A percentile compares a stretch with the other conserved stretches of the same genome.
phyloP scores from a whole-genome alignment of 164 flowering plant species.

The Sedum album region DNA sequence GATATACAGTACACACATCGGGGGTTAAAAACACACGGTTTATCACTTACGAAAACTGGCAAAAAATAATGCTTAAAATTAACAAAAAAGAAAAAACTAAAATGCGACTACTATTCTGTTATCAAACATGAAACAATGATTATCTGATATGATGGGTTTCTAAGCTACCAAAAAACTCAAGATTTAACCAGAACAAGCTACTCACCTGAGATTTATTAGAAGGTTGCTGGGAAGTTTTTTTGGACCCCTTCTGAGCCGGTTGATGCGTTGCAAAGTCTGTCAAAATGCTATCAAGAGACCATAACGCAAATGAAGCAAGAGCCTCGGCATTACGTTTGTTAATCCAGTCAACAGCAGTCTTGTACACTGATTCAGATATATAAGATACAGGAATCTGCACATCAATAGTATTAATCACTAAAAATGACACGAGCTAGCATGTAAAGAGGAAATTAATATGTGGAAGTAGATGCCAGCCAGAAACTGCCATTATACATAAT shows the following conservation, averaged over 20 bases:
- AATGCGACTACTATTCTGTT: too few relatives aligned
- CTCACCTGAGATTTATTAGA: slow-evolving; percentile 74
- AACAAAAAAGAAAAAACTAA: too few relatives aligned
- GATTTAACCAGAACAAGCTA: not conserved
- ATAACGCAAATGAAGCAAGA: slow-evolving; percentile 55
- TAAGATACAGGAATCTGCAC: slow-evolving; percentile 65
- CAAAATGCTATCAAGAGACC: slow-evolving; percentile 65
- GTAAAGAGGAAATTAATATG: not conserved
- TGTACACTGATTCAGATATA: slow-evolving; percentile 69
- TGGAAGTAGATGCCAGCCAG: not conserved
- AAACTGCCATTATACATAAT: too few relatives aligned
- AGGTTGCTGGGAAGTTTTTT: slow-evolving; percentile 54
- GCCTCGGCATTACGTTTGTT: slow-evolving; percentile 48
- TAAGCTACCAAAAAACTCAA: not conserved
- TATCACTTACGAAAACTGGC: not conserved
- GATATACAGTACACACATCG: not conserved
- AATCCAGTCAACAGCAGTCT: slow-evolving; percentile 83
- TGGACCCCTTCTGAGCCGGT: slow-evolving; percentile 52
- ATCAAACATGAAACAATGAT: too few relatives aligned
- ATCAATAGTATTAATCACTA: not conserved
- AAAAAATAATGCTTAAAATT: too few relatives aligned
- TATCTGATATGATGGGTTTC: too few relatives aligned
- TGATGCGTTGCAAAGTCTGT: slow-evolving; percentile 57
- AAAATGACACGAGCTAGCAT: not conserved
- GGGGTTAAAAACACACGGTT: not conserved